Conservation (phyloP, 176 grass and related monocot genomes). For the Oryza rufipogon region DNA sequence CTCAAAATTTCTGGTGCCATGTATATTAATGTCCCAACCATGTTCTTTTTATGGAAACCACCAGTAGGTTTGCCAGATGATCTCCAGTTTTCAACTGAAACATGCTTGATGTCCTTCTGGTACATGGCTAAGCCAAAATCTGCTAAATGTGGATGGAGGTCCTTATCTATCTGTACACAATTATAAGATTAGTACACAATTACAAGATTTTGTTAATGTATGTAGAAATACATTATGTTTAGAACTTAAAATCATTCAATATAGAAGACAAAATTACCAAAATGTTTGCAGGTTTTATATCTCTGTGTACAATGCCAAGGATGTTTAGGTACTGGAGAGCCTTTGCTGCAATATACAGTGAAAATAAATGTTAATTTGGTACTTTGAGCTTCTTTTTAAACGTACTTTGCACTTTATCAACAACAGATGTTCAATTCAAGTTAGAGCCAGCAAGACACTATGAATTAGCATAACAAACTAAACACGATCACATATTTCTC, state of each 20-base stretch:
- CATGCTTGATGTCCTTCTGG: slow-evolving; percentile 86
- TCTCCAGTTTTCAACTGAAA: slow-evolving; percentile 94
- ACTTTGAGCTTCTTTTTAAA: too few species aligned
- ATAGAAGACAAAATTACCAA: slow-evolving; percentile 60
- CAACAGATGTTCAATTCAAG: slow-evolving; percentile 15
- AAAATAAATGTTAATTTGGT: slow-evolving; percentile 44
- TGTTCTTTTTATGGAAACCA: slow-evolving; percentile 96
- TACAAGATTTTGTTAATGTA: slow-evolving; percentile 26
- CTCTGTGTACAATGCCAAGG: slow-evolving; percentile 84
- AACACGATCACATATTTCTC: not conserved
- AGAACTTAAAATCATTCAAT: not conserved
- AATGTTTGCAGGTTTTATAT: slow-evolving; percentile 98
- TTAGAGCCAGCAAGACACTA: not conserved
- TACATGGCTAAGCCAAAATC: slow-evolving; percentile 96
- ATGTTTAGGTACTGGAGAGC: slow-evolving; percentile 73
- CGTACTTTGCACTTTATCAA: not conserved
- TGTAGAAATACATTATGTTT: slow-evolving; percentile 12
- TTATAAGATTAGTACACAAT: slow-evolving; percentile 42
- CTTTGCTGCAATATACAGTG: slow-evolving; percentile 57
- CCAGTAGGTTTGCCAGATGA: slow-evolving; percentile 94
- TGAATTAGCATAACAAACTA: not conserved
- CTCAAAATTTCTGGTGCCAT: slow-evolving; percentile 99
- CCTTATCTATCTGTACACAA: slow-evolving; percentile 70
- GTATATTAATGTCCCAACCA: slow-evolving; percentile 97
- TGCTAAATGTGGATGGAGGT: slow-evolving; percentile 73